phyloP scores from a whole-genome alignment of 2,329 filamentous ascomycete species.

The Hypoxylon sp. region DNA sequence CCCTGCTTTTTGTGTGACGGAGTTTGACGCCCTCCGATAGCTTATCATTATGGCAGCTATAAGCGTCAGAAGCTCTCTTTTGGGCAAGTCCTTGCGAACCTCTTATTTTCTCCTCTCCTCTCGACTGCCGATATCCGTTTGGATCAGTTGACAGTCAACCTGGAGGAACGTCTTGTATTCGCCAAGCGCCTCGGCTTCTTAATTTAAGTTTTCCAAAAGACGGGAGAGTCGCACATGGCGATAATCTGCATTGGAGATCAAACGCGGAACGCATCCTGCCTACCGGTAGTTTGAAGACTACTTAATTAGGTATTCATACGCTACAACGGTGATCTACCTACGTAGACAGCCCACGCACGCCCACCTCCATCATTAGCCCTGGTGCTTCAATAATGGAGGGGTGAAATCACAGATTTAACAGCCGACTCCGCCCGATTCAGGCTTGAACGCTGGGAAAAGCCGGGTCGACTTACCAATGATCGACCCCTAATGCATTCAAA shows the following conservation, averaged over 20 bases:
- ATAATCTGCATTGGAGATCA: conserved; percentile 45
- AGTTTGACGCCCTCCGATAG: conserved; percentile 11
- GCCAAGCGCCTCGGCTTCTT: conserved; percentile 34
- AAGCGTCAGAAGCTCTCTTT: conserved; percentile 43
- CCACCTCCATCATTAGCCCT: conserved; percentile 27
- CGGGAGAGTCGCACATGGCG: conserved; percentile 43
- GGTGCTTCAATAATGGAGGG: conserved; percentile 32
- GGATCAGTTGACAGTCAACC: conserved; percentile 31
- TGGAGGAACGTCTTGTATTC: conserved; percentile 30
- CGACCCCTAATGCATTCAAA: conserved; percentile 47
- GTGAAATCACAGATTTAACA: conserved; percentile 32
- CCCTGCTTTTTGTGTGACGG: conserved; percentile 34
- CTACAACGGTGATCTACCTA: conserved; percentile 22
- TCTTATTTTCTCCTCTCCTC: conserved; percentile 24
- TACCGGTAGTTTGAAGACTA: conserved; percentile 42
- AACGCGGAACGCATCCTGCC: conserved; percentile 41
- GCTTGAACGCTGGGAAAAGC: conserved; percentile 39
- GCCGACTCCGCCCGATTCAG: conserved; percentile 46
- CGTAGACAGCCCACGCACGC: conserved; percentile 26
- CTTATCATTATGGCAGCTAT: conserved; percentile 47
- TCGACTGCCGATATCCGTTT: conserved; percentile 42
- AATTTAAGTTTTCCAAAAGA: conserved; percentile 33
- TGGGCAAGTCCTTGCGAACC: conserved; percentile 53
- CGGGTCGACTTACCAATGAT: conserved; percentile 48
- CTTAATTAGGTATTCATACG: conserved; percentile 43